A percentile compares a stretch with the other conserved stretches of the same genome.
Conservation (phyloP, 106 monocot genomes). For the Dendrobium catenatum region DNA sequence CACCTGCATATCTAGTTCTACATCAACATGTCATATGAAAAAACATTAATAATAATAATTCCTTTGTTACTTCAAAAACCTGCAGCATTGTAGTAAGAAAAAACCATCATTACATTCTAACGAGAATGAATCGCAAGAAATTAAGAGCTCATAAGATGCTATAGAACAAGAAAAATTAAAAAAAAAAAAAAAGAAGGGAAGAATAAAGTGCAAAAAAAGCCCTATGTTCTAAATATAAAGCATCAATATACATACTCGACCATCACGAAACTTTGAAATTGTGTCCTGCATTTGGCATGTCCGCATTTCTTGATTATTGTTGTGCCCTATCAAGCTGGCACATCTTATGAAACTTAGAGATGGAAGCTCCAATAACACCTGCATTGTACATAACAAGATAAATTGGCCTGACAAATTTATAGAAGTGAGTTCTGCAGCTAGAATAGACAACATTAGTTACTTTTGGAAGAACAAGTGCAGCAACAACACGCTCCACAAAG, state of each 20-base stretch:
- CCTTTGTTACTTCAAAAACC: not conserved
- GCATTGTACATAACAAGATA: constrained; percentile 3
- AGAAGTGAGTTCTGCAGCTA: not conserved
- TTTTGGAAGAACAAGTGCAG: constrained; percentile 98
- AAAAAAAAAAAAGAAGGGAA: not conserved
- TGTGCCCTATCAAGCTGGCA: constrained; percentile 97
- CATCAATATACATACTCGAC: constrained; percentile 53
- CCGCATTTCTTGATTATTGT: constrained; percentile 99
- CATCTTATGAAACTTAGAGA: constrained; percentile 87
- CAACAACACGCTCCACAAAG: constrained; percentile 95
- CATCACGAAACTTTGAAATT: constrained; percentile 96
- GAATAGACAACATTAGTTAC: constrained; percentile 11
- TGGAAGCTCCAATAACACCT: constrained; percentile 93
- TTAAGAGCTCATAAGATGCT: not conserved
- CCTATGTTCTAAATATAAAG: not conserved
- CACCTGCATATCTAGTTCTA: too few species aligned
- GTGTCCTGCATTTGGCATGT: constrained; percentile 96
- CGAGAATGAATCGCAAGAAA: not conserved
- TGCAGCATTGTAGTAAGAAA: not conserved
- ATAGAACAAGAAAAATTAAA: not conserved
- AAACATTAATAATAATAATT: not conserved
- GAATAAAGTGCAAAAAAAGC: not conserved
- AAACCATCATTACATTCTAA: not conserved
- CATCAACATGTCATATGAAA: too few species aligned
- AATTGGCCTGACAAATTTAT: not conserved